Evolutionary conservation across 768 basidiomycete species (phyloP), one percentile per base, ranked within the genome.

Genomic region (Piloderma croceum): DNA sequence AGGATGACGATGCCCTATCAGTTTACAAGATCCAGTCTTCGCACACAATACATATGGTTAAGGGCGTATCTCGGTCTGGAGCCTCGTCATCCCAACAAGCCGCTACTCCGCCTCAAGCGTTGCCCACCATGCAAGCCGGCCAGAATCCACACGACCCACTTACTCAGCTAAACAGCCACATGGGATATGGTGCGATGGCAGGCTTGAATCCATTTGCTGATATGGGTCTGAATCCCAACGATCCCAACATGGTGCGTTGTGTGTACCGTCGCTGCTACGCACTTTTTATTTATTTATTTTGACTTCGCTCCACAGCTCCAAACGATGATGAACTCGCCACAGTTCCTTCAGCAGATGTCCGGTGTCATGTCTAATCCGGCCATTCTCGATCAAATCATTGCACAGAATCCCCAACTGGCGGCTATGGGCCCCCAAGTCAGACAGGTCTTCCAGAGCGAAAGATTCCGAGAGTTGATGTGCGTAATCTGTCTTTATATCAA

Each of bases 31-130:
- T 96, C 43, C 86, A 89, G 54, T 77, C 83, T 1, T 72, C 76
- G 3, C 88, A 96, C 58, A 92, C 90, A 1, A 79, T 93, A 31
- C 91, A 91, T 59, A 90, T 91, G 87, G 92, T 92, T 52, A 94
- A 93, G 59, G 87, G 89, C 18, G 80, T 76, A 7, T 71, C 81
- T 2, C 35, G 57, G 2, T 44, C 59, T 2, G 24, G 64, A 12
- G 44, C 68, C 1, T 57, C 77, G 0, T 53, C 48, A 24, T 53
- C 73, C 1, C 55, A 63, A 15, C 57, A 57, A 29, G 44, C 71
- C 17, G 48, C 68, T n/a, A 51, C 73, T 4, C 55, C 75, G 1
- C 64, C 74, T n/a, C 82, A 77, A 56, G 71, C 67, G 24, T 67
- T 90, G 15, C 91, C 92, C 12, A 73, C 75, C 7, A 91, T 96